Base-by-base conservation (phyloP, 106 monocot species). In the Dactylorhiza incarnata region DNA sequence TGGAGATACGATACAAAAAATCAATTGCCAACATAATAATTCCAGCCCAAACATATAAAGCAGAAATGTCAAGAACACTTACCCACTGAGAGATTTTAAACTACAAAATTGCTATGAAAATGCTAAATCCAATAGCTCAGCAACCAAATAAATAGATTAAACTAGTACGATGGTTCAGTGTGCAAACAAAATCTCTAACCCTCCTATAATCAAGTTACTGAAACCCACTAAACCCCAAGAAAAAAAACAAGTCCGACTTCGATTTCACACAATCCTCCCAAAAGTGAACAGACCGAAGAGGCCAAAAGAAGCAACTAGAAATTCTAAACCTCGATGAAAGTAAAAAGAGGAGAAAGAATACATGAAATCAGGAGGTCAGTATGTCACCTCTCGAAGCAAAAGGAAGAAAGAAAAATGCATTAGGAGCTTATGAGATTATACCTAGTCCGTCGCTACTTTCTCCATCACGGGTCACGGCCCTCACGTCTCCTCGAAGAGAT, bases 41-140 rank as follows among this genome's bases (percentile, higher is more conserved):
- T n/a, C n/a, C 5, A 16, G 16, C 1, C 19, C 48, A 71, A 71
- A 15, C 71, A 71, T 48, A 71, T 7, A 19, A 71, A 48, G 2
- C 48, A 71, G 19, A 63, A 63, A 63, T 26, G 63, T 48, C 9
- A 67, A 46, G 71, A 71, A 15, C n/a, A 71, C 48, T 46, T 25
- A 48, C 48, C 9, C 10, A 48, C 20, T 15, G 10, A 47, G 15
- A 71, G 14, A 48, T 63, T 4, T 11, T 16, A 46, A 10, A 6
- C 72, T 3, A 47, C 48, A 48, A 5, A 72, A 72, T 49, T 3
- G 49, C 0, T 2, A 20, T 49, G 6, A 71, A 72, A 5, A 49
- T 9, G 48, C 22, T 13, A 22, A 72, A 72, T 22, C n/a, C 69
- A 14, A 69, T 46, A 69, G 45, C n/a, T 69, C 2, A 48, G 49